phyloP scores from a whole-genome alignment of 345 rosid species.

The Eucalyptus caleyi region DNA sequence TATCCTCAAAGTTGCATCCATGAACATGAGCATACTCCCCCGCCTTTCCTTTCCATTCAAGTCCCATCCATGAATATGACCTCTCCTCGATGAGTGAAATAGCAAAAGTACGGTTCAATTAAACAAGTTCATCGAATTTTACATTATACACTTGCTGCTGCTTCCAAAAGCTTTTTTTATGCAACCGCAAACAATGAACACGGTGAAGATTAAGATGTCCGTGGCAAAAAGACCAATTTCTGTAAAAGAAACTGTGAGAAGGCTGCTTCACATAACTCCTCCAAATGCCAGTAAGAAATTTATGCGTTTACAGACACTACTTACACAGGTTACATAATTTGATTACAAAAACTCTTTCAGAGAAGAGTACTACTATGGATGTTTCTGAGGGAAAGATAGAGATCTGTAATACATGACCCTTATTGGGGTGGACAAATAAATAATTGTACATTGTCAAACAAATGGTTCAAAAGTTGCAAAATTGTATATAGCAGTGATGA shows the following conservation, averaged over 20 bases:
- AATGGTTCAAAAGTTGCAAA: neutral
- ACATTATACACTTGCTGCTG: neutral
- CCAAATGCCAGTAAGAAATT: neutral
- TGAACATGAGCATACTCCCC: neutral
- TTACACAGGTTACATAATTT: neutral
- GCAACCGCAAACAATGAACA: neutral
- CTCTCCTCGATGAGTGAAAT: neutral
- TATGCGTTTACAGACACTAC: neutral
- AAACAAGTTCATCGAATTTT: neutral
- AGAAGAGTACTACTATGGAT: neutral
- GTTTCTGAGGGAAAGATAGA: neutral
- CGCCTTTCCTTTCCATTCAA: neutral
- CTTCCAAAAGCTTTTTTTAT: neutral
- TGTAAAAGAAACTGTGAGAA: neutral
- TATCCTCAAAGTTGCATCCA: neutral
- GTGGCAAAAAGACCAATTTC: neutral
- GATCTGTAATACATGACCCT: neutral
- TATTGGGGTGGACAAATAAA: neutral
- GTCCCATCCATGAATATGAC: neutral
- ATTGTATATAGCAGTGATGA: neutral
- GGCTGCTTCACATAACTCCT: neutral
- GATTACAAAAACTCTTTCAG: neutral
- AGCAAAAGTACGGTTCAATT: neutral
- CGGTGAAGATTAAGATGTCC: neutral
- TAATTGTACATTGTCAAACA: neutral